Evolutionary conservation across 1,284 basidiomycete species (phyloP).

Genomic region (Lentinus polychrous): DNA sequence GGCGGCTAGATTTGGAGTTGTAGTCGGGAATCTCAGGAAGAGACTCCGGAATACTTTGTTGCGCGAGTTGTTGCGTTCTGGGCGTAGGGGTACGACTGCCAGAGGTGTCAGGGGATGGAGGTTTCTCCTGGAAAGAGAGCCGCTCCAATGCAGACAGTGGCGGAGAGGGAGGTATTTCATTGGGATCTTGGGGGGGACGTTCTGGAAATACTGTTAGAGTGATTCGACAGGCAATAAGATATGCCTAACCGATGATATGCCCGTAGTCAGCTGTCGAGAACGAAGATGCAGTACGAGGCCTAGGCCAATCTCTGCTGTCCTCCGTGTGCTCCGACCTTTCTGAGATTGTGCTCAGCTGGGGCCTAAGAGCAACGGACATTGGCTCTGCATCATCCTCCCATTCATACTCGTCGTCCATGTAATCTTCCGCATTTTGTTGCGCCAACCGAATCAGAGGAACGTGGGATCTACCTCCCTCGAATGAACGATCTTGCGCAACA

Average conservation of each 20-base stretch:
- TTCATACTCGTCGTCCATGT: slow-evolving; percentile 6
- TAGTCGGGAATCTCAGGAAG: slow-evolving; percentile 54
- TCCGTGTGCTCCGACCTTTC: slow-evolving; percentile 62
- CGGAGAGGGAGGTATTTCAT: slow-evolving; percentile 55
- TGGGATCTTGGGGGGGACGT: slow-evolving; percentile 39
- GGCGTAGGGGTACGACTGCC: slow-evolving; percentile 36
- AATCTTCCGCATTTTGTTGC: slow-evolving; percentile 14
- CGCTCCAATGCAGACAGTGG: slow-evolving; percentile 67
- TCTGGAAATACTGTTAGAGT: slow-evolving; percentile 5
- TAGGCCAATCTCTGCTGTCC: slow-evolving; percentile 38
- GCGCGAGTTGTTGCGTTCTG: slow-evolving; percentile 5
- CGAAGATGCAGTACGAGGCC: background rate
- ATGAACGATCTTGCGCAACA: background rate
- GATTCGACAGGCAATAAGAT: background rate
- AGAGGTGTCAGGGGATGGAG: slow-evolving; percentile 44
- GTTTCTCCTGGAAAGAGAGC: slow-evolving; percentile 52
- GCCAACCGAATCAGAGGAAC: slow-evolving; percentile 23
- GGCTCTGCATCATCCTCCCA: slow-evolving; percentile 11
- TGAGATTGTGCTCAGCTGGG: slow-evolving; percentile 38
- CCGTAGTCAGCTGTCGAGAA: slow-evolving; percentile 53
- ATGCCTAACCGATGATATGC: slow-evolving; percentile 45
- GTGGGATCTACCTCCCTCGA: slow-evolving; percentile 12
- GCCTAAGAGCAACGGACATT: slow-evolving; percentile 30
- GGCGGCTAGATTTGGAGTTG: slow-evolving; percentile 37
- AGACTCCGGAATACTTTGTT: slow-evolving; percentile 9